Base-by-base conservation (phyloP, 2,329 filamentous ascomycete genomes). In the Botrytis aclada region DNA sequence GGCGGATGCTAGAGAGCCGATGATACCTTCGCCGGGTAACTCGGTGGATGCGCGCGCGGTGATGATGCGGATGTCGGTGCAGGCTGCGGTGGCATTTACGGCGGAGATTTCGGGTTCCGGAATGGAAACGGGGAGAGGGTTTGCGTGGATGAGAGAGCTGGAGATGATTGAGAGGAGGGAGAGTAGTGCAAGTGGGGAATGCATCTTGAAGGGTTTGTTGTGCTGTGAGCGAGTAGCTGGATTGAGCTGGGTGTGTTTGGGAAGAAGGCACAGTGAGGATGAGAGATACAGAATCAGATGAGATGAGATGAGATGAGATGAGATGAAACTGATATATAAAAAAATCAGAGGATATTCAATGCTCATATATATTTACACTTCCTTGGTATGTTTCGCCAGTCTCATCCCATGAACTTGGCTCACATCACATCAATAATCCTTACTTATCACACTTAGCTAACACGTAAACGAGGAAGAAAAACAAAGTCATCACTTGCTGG, bases 11-110 rank as follows among this genome's bases (percentile, higher is more conserved):
- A 69, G 65, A 1, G 65, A 12, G 1, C 65, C 47, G 65, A 69
- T 69, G 37, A 34, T 51, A 6, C 65, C 47, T 56, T 69, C 65
- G n/a, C 65, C 65, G 1, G 65, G 34, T 1, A 7, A 10, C 10
- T 69, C 65, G 37, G 66, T 69, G 34, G 66, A 69, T 37, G 66
- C 66, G 34, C 66, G 66, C 1, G 66, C 66, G 16, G 66, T 69
- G 9, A 69, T 69, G n/a, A 69, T 69, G 10, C 22, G 34, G 18
- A 69, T 43, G n/a, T 14, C 66, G 5, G 66, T 41, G 66, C 66
- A 69, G n/a, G 34, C 29, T 25, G 37, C 37, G 34, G 32, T 39
- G 5, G 16, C 3, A 34, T 69, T 56, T 9, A 29, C 22, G 25
- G 34, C 34, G 32, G 64, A 51, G 32, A 20, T 18, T 51, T 47